These are phyloP conservation scores for Aspergillus neoniger DNA, from an alignment of 2,329 filamentous ascomycete species.

Conservation along the genomic window DNA sequence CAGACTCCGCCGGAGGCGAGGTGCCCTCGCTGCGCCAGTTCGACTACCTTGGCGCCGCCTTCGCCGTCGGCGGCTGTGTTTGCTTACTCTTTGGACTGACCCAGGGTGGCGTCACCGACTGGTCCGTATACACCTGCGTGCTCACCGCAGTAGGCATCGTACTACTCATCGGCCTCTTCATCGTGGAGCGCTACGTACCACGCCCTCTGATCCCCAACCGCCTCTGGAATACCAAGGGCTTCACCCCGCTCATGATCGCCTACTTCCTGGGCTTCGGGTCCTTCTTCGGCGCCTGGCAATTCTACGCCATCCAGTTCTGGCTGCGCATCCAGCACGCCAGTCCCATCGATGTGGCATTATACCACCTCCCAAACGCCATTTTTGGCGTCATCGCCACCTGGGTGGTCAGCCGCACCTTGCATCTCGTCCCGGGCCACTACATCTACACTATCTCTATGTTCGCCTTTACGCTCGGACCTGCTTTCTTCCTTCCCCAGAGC, in stretches of 20 bases:
- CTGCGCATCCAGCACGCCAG: constrained; percentile 41
- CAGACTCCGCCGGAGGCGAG: constrained; percentile 32
- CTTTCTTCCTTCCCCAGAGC: constrained; percentile 46
- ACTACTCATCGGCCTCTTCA: constrained; percentile 50
- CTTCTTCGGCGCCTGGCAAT: constrained; percentile 46
- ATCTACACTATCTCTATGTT: constrained; percentile 50
- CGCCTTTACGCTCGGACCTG: constrained; percentile 42
- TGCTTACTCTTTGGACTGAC: constrained; percentile 61
- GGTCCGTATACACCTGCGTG: constrained; percentile 53
- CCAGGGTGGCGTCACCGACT: constrained; percentile 52
- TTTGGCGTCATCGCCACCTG: constrained; percentile 49
- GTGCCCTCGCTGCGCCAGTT: constrained; percentile 34
- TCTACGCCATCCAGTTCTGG: constrained; percentile 47
- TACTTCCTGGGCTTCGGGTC: constrained; percentile 51
- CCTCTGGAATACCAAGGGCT: constrained; percentile 48
- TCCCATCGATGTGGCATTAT: constrained; percentile 46
- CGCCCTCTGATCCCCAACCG: constrained; percentile 50
- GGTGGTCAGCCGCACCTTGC: constrained; percentile 50
- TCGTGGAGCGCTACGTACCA: constrained; percentile 46
- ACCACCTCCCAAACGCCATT: constrained; percentile 49
- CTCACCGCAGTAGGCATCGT: constrained; percentile 52
- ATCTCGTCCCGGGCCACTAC: constrained; percentile 49
- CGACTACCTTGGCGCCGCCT: constrained; percentile 45
- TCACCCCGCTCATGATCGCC: constrained; percentile 46
- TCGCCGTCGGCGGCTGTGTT: constrained; percentile 54